Conservation (phyloP, 2,329 filamentous ascomycete genomes). For the Clonostachys sp. region DNA sequence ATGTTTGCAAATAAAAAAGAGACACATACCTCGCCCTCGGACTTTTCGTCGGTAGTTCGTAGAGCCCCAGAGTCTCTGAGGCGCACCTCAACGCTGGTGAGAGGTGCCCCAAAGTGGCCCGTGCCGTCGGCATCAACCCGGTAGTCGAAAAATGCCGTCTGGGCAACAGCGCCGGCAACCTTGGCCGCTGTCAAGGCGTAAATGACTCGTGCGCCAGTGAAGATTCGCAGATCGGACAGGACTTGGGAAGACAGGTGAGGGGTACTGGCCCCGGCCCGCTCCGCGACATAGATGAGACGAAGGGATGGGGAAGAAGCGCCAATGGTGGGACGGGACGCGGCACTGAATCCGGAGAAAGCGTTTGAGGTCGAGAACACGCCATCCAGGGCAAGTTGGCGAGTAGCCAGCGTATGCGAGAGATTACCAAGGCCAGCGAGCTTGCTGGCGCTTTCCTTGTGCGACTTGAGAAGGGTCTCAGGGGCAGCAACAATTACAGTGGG, state of each 20-base stretch:
- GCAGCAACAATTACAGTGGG: constrained; percentile 82
- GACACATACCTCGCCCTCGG: constrained; percentile 58
- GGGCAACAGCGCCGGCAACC: constrained; percentile 85
- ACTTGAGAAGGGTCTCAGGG: constrained; percentile 65
- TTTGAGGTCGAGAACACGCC: constrained; percentile 66
- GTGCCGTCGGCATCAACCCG: constrained; percentile 41
- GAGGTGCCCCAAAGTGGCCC: constrained; percentile 75
- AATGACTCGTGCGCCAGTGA: constrained; percentile 73
- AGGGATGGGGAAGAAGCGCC: constrained; percentile 67
- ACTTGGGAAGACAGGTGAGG: constrained; percentile 63
- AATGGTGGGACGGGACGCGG: constrained; percentile 53
- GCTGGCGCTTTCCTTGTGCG: constrained; percentile 57
- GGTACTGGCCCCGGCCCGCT: constrained; percentile 59
- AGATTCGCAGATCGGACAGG: constrained; percentile 77
- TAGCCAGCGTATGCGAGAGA: constrained; percentile 67
- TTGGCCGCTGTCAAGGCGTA: constrained; percentile 79
- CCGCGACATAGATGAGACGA: constrained; percentile 75
- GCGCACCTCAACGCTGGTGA: constrained; percentile 75
- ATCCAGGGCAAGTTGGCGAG: constrained; percentile 60
- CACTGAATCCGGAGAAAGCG: constrained; percentile 41
- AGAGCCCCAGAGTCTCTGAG: constrained; percentile 57
- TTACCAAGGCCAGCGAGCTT: constrained; percentile 57
- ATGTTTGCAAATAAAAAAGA: background rate
- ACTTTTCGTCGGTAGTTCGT: constrained; percentile 59
- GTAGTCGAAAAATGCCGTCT: constrained; percentile 88